A percentile compares a stretch with the other conserved stretches of the same genome.
These are phyloP conservation scores for Canariomyces notabilis DNA, from an alignment of 2,329 filamentous ascomycete genomes.

Conservation along the genomic window DNA sequence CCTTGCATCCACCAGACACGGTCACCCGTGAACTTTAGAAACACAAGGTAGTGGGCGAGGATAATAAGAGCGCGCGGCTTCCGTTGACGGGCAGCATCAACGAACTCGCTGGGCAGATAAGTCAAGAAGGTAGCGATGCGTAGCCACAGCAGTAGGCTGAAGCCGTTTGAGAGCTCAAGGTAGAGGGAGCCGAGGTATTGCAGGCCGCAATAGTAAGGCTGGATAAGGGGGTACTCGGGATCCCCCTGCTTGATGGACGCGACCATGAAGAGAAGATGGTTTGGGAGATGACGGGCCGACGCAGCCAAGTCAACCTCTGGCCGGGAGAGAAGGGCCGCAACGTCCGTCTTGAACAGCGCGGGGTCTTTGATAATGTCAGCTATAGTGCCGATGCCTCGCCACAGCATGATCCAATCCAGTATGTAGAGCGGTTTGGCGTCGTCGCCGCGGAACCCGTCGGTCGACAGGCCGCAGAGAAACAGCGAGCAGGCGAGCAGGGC, in stretches of 20 bases:
- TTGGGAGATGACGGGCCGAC: constrained; percentile 39
- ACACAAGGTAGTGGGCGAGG: constrained; percentile 48
- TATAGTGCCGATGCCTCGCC: constrained; percentile 49
- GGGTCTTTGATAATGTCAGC: constrained; percentile 35
- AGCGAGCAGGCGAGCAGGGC: constrained; percentile 50
- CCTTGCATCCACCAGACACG: constrained; percentile 50
- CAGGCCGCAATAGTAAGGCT: constrained; percentile 43
- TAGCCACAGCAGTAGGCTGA: constrained; percentile 41
- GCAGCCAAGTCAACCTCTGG: constrained; percentile 44
- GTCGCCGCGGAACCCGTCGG: constrained; percentile 46
- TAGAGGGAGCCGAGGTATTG: constrained; percentile 50
- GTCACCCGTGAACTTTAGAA: constrained; percentile 39
- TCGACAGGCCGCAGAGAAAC: constrained; percentile 46
- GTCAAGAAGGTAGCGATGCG: constrained; percentile 51
- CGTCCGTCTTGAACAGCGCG: constrained; percentile 36
- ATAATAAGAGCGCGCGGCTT: constrained; percentile 47
- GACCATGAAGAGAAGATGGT: constrained; percentile 46
- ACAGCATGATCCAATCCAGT: constrained; percentile 52
- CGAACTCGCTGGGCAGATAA: constrained; percentile 41
- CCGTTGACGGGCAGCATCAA: constrained; percentile 38
- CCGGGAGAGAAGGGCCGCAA: constrained; percentile 45
- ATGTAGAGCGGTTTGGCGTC: constrained; percentile 44
- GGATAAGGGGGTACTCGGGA: constrained; percentile 35
- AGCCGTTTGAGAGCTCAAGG: constrained; percentile 39
- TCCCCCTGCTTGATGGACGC: constrained; percentile 37